Evolutionary conservation across 257 asterid genomes (phyloP).

Genomic region (Plantago elongata): DNA sequence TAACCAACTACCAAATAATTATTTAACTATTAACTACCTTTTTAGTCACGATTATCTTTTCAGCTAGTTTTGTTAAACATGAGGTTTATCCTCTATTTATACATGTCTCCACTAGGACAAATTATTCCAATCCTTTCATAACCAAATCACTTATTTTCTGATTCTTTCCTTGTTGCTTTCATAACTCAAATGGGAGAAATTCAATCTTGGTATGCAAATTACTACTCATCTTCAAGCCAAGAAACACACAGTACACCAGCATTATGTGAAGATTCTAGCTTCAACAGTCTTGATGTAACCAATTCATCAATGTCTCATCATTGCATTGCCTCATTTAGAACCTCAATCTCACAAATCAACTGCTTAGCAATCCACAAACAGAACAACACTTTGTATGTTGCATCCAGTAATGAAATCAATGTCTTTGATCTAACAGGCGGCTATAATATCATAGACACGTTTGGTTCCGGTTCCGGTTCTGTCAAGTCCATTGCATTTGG

Average conservation of each 20-base stretch:
- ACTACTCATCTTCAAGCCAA: constrained; percentile 24
- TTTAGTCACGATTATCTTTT: too few relatives aligned
- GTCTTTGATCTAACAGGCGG: constrained; percentile 33
- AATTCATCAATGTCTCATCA: constrained; percentile 5
- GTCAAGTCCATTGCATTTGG: constrained; percentile 50
- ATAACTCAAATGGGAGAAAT: constrained; percentile 35
- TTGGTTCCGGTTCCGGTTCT: constrained; percentile 42
- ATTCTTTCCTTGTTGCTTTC: neutral
- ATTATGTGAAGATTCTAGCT: constrained; percentile 38
- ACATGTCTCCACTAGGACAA: neutral
- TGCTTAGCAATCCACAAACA: constrained; percentile 38
- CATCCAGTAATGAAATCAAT: constrained; percentile 34
- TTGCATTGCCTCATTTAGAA: constrained; percentile 25
- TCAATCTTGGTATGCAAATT: constrained; percentile 30
- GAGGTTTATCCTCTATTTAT: constrained; percentile 33
- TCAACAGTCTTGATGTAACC: constrained; percentile 26
- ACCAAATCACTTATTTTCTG: constrained; percentile 13
- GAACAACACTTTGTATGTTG: constrained; percentile 37
- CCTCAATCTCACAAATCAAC: constrained; percentile 41
- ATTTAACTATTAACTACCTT: too few relatives aligned
- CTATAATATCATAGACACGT: constrained; percentile 25
- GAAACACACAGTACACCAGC: constrained; percentile 36
- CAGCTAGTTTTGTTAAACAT: too few relatives aligned
- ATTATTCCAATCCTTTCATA: constrained; percentile 9
- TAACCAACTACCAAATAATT: too few relatives aligned